These are phyloP conservation scores for Saccharomycopsis hybrid DNA, from an alignment of 1,139 yeast genomes.

Conservation along the genomic window DNA sequence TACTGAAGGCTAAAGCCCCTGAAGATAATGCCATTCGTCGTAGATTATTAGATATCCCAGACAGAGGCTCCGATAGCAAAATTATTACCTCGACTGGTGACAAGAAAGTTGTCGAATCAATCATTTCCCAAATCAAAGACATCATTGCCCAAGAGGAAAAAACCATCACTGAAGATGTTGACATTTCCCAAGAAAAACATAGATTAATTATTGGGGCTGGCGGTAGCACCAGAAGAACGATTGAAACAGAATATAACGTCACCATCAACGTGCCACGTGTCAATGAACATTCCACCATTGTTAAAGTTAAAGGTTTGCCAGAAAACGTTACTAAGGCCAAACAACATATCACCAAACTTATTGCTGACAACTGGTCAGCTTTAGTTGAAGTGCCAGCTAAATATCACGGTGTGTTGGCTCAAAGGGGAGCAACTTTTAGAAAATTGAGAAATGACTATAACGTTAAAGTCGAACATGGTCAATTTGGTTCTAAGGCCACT, in stretches of 20 bases:
- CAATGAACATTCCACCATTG: conserved; percentile 38
- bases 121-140: conserved; percentile 56
- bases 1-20: conserved; percentile 71
- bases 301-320: conserved; percentile 52
- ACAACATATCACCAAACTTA: conserved; percentile 47
- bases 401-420: conserved; percentile 57
- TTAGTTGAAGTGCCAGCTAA: conserved; percentile 51
- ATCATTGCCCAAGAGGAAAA: conserved; percentile 64
- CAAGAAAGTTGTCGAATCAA: conserved; percentile 62
- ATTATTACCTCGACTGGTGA: conserved; percentile 71
- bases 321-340: conserved; percentile 54
- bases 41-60: conserved; percentile 69
- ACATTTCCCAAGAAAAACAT: conserved; percentile 69
- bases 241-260: conserved; percentile 68
- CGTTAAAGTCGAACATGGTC: conserved; percentile 62
- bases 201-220: conserved; percentile 76
- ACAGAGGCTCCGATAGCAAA: conserved; percentile 57
- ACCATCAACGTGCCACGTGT: conserved; percentile 63
- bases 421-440: conserved; percentile 61
- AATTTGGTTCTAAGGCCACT: conserved; percentile 41
- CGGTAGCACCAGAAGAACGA: conserved; percentile 66
- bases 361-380: conserved; percentile 36
- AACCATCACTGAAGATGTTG: conserved; percentile 48
- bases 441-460: conserved; percentile 46
- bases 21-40: conserved; percentile 32